These are phyloP conservation scores for Chlorella vulgaris DNA, from an alignment of 139 green algal genomes.

Conservation along the genomic window DNA sequence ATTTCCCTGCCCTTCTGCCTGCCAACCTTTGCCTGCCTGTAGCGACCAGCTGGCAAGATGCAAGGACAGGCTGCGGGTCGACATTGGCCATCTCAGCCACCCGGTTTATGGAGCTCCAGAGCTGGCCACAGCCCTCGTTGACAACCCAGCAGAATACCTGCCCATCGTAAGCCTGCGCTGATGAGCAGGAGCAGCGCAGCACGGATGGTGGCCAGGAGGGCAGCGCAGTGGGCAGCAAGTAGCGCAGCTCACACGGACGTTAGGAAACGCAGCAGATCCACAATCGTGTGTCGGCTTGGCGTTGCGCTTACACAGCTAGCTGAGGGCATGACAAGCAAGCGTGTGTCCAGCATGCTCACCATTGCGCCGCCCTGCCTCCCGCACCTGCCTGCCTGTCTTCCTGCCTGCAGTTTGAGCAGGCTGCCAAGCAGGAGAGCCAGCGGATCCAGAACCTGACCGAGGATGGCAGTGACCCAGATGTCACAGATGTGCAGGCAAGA, in stretches of 20 bases:
- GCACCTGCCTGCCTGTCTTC: neutral
- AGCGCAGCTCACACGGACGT: no score
- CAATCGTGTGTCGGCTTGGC: no score
- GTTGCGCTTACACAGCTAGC: no score
- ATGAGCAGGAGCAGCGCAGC: neutral
- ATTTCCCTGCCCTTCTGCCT: neutral
- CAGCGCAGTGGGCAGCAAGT: no score
- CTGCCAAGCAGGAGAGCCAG: slow-evolving; percentile 42
- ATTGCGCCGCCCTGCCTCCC: neutral
- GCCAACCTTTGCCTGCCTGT: slow-evolving; percentile 3
- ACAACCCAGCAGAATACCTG: slow-evolving; percentile 50
- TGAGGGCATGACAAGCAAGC: no score
- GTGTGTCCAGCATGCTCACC: no score
- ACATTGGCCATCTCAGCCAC: slow-evolving; percentile 46
- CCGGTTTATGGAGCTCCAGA: slow-evolving; percentile 44
- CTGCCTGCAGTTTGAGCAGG: slow-evolving; percentile 45
- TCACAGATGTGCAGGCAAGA: slow-evolving; percentile 42
- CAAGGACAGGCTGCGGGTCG: slow-evolving; percentile 41
- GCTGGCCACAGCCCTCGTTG: slow-evolving; percentile 35
- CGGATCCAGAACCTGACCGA: slow-evolving; percentile 30
- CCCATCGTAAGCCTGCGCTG: slow-evolving; percentile 20
- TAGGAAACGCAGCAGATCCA: no score
- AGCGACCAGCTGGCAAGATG: slow-evolving; percentile 51
- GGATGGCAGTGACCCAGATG: slow-evolving; percentile 27
- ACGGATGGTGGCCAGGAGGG: no score